These are phyloP conservation scores for Pseudonectria foliicola DNA, from an alignment of 2,329 filamentous ascomycete species.

Conservation along the genomic window DNA sequence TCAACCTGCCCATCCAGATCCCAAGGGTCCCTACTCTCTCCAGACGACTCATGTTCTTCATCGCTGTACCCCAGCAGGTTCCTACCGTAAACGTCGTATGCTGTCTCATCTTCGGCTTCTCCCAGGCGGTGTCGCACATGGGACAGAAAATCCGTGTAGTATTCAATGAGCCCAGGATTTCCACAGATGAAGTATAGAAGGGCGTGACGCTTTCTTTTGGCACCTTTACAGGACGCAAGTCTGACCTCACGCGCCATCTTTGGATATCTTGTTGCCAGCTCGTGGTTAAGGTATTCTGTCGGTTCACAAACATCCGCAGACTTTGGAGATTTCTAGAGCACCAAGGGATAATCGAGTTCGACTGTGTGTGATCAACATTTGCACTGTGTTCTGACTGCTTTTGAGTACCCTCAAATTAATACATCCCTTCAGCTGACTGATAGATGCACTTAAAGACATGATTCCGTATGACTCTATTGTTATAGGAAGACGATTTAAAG, in stretches of 20 bases:
- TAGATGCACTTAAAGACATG: too few species aligned
- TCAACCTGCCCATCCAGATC: conserved; percentile 48
- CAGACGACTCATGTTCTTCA: conserved; percentile 41
- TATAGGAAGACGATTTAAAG: too few species aligned
- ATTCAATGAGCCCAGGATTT: conserved; percentile 69
- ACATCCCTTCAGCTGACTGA: too few species aligned
- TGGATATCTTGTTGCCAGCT: neutral
- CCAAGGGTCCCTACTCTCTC: conserved; percentile 35
- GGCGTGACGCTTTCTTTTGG: conserved; percentile 21
- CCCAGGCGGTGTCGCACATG: conserved; percentile 49
- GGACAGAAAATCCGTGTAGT: conserved; percentile 62
- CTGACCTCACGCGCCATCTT: conserved; percentile 22
- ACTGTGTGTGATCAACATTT: too few species aligned
- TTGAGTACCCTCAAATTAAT: too few species aligned
- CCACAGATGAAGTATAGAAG: conserved; percentile 69
- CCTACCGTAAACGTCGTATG: conserved; percentile 50
- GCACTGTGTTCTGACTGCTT: too few species aligned
- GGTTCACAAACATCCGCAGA: too few species aligned
- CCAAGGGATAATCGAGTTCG: too few species aligned
- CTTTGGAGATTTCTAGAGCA: too few species aligned
- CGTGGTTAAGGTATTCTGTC: too few species aligned
- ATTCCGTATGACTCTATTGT: too few species aligned
- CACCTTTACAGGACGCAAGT: conserved; percentile 22
- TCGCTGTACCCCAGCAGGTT: conserved; percentile 54
- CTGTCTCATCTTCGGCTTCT: conserved; percentile 27